Percentiles rank a stretch among this genome's conserved stretches.
phyloP scores from a whole-genome alignment of 805 yeast genomes.

The Pichia eremophila region DNA sequence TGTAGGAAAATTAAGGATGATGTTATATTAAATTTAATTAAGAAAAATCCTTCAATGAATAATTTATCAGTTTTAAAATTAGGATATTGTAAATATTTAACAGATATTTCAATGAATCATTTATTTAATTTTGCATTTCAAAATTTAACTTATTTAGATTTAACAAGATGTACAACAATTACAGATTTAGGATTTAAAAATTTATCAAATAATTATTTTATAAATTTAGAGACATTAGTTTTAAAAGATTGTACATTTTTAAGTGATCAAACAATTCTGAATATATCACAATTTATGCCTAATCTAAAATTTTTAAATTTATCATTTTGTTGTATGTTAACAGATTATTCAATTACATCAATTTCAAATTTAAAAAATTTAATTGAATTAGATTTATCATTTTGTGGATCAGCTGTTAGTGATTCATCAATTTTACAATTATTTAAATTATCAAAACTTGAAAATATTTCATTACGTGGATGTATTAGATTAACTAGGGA shows the following conservation, averaged over 20 bases:
- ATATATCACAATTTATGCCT: slow-evolving; percentile 54
- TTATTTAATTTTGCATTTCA: slow-evolving; percentile 50
- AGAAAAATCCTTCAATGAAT: slow-evolving; percentile 28
- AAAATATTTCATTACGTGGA: slow-evolving; percentile 47
- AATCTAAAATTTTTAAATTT: slow-evolving; percentile 48
- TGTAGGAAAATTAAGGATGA: slow-evolving; percentile 67
- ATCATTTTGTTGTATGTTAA: slow-evolving; percentile 67
- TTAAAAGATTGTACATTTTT: slow-evolving; percentile 68
- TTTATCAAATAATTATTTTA: slow-evolving; percentile 53
- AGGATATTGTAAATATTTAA: slow-evolving; percentile 69
- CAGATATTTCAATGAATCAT: slow-evolving; percentile 59
- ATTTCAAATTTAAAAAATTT: slow-evolving; percentile 52
- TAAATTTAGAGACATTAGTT: slow-evolving; percentile 41
- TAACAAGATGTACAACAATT: slow-evolving; percentile 70
- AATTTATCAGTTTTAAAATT: slow-evolving; percentile 44
- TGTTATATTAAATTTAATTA: slow-evolving; percentile 60
- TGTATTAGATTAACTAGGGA: slow-evolving; percentile 71
- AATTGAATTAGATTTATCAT: slow-evolving; percentile 47
- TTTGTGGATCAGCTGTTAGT: slow-evolving; percentile 74
- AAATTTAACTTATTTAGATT: slow-evolving; percentile 45
- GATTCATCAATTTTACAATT: slow-evolving; percentile 57
- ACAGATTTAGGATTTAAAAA: slow-evolving; percentile 64
- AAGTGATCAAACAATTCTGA: slow-evolving; percentile 53
- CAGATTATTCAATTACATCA: slow-evolving; percentile 60
- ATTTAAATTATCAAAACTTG: slow-evolving; percentile 43